Percentiles rank a stretch among this genome's conserved stretches.
phyloP scores from a whole-genome alignment of 306 rosid genomes.

The Trifolium subterraneum region DNA sequence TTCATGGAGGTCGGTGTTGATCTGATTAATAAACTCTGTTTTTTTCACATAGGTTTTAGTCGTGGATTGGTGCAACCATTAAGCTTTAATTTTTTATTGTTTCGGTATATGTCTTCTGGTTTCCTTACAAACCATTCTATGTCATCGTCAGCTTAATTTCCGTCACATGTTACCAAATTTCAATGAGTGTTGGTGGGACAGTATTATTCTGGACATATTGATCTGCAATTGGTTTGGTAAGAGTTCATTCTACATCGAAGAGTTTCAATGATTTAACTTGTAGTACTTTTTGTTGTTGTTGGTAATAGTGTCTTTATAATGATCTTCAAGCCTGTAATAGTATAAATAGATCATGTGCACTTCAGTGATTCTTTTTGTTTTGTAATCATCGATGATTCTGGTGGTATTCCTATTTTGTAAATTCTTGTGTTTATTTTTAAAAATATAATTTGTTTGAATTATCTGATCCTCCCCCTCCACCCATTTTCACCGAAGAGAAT shows the following conservation, averaged over 20 bases:
- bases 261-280: slow-evolving; percentile 3
- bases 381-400: neutral
- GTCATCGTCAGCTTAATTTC: slow-evolving; percentile 76
- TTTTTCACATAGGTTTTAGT: slow-evolving; percentile 16
- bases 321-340: no score
- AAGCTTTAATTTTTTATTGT: neutral
- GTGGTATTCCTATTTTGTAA: neutral
- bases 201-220: slow-evolving; percentile 91
- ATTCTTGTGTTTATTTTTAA: neutral
- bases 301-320: neutral
- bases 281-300: neutral
- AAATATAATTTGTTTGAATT: neutral
- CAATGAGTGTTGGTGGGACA: slow-evolving; percentile 99
- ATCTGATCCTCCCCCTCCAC: neutral
- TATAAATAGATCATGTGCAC: neutral
- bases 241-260: slow-evolving; percentile 27
- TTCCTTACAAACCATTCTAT: slow-evolving; percentile 36
- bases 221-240: slow-evolving; percentile 99
- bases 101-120: neutral
- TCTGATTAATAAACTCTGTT: slow-evolving; percentile 18
- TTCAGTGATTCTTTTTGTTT: neutral
- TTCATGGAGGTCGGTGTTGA: slow-evolving; percentile 77
- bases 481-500: no score
- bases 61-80: no score
- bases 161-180: slow-evolving; percentile 98